phyloP scores from a whole-genome alignment of 192 early-diverging fungal genomes.

The Podila clonocystis region DNA sequence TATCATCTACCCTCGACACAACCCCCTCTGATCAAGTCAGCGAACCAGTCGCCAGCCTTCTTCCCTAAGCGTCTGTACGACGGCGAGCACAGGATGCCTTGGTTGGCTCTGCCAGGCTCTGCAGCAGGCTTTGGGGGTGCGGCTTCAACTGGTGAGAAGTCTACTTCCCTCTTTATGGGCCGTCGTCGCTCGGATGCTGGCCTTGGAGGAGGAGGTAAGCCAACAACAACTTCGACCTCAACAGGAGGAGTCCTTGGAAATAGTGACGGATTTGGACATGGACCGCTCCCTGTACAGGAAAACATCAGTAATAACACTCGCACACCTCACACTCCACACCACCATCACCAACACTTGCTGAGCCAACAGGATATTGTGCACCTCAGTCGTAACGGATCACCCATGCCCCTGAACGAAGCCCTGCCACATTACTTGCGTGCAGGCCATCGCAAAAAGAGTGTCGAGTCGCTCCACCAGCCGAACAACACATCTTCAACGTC shows the following conservation, averaged over 20 bases:
- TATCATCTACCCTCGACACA: neutral
- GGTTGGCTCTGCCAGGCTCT: neutral
- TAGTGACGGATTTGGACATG: neutral
- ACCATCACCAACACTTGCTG: constrained; percentile 1
- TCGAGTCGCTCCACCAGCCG: neutral
- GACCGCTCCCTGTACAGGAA: neutral
- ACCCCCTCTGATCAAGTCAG: neutral
- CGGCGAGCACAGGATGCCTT: neutral
- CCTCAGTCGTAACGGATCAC: neutral
- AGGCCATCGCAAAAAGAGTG: neutral
- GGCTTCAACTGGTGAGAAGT: too few species aligned
- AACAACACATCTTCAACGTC: neutral
- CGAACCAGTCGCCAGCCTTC: constrained; percentile 2
- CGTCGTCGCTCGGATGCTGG: constrained; percentile 3
- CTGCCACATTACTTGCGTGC: neutral
- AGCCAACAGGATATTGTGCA: neutral
- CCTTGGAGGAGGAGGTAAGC: too few species aligned
- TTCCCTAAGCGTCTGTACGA: neutral
- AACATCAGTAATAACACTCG: too few species aligned
- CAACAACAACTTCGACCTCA: neutral
- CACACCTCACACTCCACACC: neutral
- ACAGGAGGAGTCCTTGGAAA: neutral
- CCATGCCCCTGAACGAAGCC: constrained; percentile 6
- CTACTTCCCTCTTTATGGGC: neutral
- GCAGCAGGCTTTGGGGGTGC: too few species aligned